Conservation (phyloP, 1,284 basidiomycete genomes). For the Cryptococcus hybrid region DNA sequence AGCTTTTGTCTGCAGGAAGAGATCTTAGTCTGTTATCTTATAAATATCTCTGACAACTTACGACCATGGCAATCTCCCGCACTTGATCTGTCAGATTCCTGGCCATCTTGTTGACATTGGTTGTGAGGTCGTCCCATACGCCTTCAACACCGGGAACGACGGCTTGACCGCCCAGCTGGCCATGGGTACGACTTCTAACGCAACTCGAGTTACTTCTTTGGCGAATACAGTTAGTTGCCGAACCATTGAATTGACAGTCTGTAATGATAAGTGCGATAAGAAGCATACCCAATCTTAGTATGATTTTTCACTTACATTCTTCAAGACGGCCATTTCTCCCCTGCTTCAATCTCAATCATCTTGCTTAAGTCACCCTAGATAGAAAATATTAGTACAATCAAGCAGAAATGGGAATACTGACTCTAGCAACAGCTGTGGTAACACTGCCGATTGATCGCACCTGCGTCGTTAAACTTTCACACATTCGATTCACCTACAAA, state of each 20-base stretch:
- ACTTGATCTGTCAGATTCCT: constrained; percentile 95
- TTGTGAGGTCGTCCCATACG: constrained; percentile 88
- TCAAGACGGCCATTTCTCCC: constrained; percentile 84
- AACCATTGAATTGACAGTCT: constrained; percentile 67
- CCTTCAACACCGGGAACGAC: constrained; percentile 89
- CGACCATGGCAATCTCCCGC: constrained; percentile 90
- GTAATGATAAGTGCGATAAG: not conserved
- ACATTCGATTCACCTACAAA: constrained; percentile 83
- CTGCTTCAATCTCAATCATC: constrained; percentile 66
- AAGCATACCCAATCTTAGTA: not conserved
- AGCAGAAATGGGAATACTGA: constrained; percentile 14
- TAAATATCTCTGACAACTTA: constrained; percentile 29
- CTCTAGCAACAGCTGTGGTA: constrained; percentile 80
- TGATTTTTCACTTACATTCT: constrained; percentile 54
- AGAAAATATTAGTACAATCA: too few species aligned
- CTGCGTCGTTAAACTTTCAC: constrained; percentile 88
- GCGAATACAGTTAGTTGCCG: constrained; percentile 89
- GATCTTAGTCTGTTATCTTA: not conserved
- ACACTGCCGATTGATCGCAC: constrained; percentile 89
- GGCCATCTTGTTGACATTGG: constrained; percentile 91
- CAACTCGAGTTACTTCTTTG: constrained; percentile 91
- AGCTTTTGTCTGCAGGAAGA: constrained; percentile 70
- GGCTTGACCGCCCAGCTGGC: constrained; percentile 90
- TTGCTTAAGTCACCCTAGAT: constrained; percentile 53
- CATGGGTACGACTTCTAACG: constrained; percentile 86